Percentiles rank a stretch among this genome's conserved stretches.
phyloP scores from a whole-genome alignment of 768 basidiomycete genomes.

The Lactarius psammicola region DNA sequence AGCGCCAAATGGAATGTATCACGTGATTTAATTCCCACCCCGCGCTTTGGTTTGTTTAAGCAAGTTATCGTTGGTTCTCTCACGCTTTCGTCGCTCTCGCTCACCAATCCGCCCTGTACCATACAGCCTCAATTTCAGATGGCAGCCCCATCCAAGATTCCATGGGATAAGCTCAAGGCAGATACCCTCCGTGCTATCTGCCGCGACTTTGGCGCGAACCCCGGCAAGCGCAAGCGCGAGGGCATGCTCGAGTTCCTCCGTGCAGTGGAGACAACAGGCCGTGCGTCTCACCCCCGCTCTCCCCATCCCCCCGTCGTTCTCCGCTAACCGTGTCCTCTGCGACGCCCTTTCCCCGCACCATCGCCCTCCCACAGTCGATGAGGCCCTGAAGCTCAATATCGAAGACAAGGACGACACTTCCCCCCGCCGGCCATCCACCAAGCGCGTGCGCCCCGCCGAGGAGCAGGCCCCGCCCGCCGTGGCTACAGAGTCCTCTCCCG shows the following conservation, averaged over 20 bases:
- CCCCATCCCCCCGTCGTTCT: slow-evolving; percentile 1
- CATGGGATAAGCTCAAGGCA: slow-evolving; percentile 32
- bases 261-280: slow-evolving; percentile 29
- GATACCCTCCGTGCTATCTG: slow-evolving; percentile 32
- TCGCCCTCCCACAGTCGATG: slow-evolving; percentile 22
- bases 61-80: slow-evolving; percentile 3
- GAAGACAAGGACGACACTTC: slow-evolving; percentile 27
- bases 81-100: slow-evolving; percentile 7
- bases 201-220: slow-evolving; percentile 31
- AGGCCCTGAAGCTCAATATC: slow-evolving; percentile 24
- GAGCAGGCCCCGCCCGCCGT: slow-evolving; percentile 15
- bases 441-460: slow-evolving; percentile 22
- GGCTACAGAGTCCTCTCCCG: slow-evolving; percentile 2
- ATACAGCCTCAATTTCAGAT: slow-evolving; percentile 11
- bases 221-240: slow-evolving; percentile 26
- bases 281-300: slow-evolving; percentile 26
- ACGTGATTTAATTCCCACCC: slow-evolving; percentile 12
- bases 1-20: neutral
- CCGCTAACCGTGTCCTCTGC: neutral
- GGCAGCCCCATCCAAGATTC: slow-evolving; percentile 25
- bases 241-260: slow-evolving; percentile 31
- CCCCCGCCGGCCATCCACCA: slow-evolving; percentile 21
- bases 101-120: slow-evolving; percentile 8
- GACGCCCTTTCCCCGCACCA: neutral
- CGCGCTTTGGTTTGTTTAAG: neutral